These are phyloP conservation scores for Poteriospumella lacustris DNA, from an alignment of 108 stramenopile genomes.

Conservation along the genomic window DNA sequence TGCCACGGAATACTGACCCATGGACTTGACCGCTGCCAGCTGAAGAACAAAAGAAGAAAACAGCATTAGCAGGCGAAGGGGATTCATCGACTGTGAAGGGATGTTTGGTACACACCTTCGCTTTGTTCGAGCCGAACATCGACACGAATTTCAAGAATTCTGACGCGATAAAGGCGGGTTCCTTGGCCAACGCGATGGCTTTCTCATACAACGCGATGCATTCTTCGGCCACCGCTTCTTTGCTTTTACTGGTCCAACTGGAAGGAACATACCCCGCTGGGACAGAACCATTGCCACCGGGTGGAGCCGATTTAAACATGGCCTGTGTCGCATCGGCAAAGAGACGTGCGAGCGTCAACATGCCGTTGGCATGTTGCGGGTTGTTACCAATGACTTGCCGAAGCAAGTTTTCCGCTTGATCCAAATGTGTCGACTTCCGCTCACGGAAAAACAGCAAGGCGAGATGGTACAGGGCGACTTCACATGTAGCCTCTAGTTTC, in stretches of 20 bases:
- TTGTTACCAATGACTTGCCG: neutral
- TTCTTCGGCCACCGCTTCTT: neutral
- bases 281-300: too few relatives aligned
- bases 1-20: too few relatives aligned
- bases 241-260: neutral
- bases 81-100: too few relatives aligned
- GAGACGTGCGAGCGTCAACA: neutral
- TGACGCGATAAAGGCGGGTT: neutral
- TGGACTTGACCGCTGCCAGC: too few relatives aligned
- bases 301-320: too few relatives aligned
- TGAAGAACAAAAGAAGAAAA: too few relatives aligned
- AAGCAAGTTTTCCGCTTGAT: neutral
- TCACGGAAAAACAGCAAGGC: neutral
- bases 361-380: neutral
- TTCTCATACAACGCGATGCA: neutral
- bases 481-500: neutral
- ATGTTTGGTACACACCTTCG: neutral
- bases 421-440: neutral
- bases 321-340: too few relatives aligned
- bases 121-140: neutral
- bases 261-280: neutral
- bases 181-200: neutral
- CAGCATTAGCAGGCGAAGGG: too few relatives aligned
- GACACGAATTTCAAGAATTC: neutral
- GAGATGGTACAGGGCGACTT: slow-evolving; percentile 14